Evolutionary conservation across 257 asterid species (phyloP), one percentile per base, ranked within the genome.

Genomic region (Ballota nigra): DNA sequence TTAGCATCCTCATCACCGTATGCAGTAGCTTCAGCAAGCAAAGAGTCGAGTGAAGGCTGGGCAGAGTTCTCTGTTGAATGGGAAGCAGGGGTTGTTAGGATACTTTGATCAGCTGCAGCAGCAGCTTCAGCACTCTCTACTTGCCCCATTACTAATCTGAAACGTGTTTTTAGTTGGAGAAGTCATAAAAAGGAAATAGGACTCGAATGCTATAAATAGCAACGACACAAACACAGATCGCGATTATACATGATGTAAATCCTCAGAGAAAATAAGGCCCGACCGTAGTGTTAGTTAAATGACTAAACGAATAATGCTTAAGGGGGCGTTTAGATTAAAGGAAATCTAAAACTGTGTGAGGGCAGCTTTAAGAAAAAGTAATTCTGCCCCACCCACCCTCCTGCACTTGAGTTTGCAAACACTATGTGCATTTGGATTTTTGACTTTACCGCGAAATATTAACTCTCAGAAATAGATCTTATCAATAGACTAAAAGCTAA

Each of bases 11-110:
- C 88, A 38, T 70, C 78, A 3, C 96, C 96, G 19, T 84, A 91
- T 16, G 96, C 96, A 7, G 91, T 91, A 66, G 96, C 96, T 83
- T 91, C 96, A 41, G 93, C 85, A 38, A 90, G 79, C 34, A 86
- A 81, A 8, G 89, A 86, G 81, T 86, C 97, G 2, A 88, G 85
- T 22, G 96, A 85, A n/a, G 86, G 78, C 36, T 69, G 71, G 9
- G 78, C 49, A 15, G 82, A 31, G 15, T 59, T 70, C 52, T 65
- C 78, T 24, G 65, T 26, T 38, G 82, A 16, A 28, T 70, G 67
- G 7, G 80, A 8, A 9, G 68, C 24, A 52, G 88, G 56, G 20
- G 79, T 12, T 36, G 77, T 36, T 20, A 74, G 77, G 77, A 28
- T 65, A 43, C 23, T 81, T 57, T 60, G 77, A 68, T 79, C 68